phyloP scores from a whole-genome alignment of 306 rosid species.

The Vigna angularis region DNA sequence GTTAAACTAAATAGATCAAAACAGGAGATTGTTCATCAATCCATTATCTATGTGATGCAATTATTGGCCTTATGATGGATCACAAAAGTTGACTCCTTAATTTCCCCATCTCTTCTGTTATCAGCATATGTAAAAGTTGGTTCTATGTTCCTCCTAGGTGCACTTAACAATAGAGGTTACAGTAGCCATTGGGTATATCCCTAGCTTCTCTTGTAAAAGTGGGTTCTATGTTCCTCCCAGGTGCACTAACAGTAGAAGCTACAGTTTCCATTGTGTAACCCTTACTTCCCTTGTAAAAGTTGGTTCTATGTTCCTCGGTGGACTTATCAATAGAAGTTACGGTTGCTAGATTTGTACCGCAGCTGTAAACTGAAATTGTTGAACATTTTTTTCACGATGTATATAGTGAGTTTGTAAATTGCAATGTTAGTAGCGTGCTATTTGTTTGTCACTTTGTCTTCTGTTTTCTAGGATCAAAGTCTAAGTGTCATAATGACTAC shows the following conservation, averaged over 20 bases:
- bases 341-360: not conserved
- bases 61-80: slow-evolving; percentile 29
- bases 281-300: slow-evolving; percentile 12
- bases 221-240: slow-evolving; percentile 15
- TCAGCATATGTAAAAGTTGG: slow-evolving; percentile 11
- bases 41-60: not conserved
- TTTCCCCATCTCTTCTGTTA: not conserved
- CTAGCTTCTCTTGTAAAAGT: slow-evolving; percentile 14
- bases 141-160: slow-evolving; percentile 12
- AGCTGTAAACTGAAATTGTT: slow-evolving; percentile 27
- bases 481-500: not conserved
- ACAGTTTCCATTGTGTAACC: not conserved
- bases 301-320: slow-evolving; percentile 5
- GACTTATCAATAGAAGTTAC: not conserved
- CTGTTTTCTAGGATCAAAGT: not conserved
- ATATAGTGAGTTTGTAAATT: not conserved
- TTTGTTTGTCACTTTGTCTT: slow-evolving; percentile 21
- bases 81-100: not conserved
- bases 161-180: not conserved
- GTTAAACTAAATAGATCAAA: not conserved
- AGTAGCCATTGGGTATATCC: not conserved
- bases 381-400: slow-evolving; percentile 4
- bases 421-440: slow-evolving; percentile 8
- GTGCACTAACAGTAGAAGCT: not conserved
- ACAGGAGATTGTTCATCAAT: slow-evolving; percentile 3